These are phyloP conservation scores for Yarrowia sp. DNA, from an alignment of 805 yeast genomes.

Conservation along the genomic window DNA sequence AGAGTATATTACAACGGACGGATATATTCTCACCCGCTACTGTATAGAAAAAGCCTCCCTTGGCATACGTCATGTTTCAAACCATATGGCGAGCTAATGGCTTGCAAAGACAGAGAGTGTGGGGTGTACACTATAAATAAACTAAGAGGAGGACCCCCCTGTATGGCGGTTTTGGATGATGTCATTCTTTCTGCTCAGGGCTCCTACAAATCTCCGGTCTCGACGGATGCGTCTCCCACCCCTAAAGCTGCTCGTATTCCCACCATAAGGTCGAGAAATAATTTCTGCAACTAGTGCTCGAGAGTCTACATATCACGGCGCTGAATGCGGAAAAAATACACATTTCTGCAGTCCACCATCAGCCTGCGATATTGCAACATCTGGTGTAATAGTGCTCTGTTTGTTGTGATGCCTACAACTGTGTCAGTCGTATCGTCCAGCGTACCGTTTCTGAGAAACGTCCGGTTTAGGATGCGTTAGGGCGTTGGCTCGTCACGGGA, in stretches of 20 bases:
- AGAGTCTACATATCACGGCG: neutral
- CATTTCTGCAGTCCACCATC: neutral
- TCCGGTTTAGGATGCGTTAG: neutral
- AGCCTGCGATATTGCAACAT: neutral
- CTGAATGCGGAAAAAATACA: neutral
- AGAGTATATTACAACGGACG: neutral
- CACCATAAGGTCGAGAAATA: neutral
- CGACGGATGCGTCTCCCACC: neutral
- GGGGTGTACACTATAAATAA: neutral
- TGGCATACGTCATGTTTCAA: slow-evolving; percentile 20
- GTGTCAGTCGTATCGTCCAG: neutral
- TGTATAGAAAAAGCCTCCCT: neutral
- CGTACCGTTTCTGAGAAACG: too few species aligned
- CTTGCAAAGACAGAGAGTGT: neutral
- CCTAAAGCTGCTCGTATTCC: neutral
- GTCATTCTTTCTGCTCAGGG: neutral
- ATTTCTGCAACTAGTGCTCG: neutral
- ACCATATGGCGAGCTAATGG: neutral
- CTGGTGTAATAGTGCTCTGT: neutral
- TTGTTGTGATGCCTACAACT: neutral
- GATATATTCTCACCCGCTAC: neutral
- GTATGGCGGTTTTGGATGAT: neutral
- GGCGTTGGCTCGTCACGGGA: too few species aligned
- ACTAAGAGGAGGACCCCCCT: neutral
- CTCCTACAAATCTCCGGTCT: neutral